Conservation (phyloP, 257 asterid genomes). For the Perilla frutescens region DNA sequence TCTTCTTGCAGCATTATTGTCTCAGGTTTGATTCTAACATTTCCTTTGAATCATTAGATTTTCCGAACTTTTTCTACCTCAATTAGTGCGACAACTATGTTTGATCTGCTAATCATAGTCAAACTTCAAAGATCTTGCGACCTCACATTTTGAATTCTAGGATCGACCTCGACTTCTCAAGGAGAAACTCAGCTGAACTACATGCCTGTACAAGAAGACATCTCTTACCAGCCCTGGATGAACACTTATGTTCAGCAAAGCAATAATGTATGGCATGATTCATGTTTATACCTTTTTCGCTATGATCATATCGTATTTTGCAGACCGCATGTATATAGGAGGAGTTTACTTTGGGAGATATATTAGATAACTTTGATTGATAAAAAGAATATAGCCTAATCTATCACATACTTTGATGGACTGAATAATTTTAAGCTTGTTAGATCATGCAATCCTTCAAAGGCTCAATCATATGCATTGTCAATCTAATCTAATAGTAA, state of each 20-base stretch:
- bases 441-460: too few species aligned
- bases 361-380: too few species aligned
- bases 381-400: too few species aligned
- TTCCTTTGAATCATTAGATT: background rate
- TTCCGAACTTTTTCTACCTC: background rate
- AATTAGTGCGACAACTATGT: too few species aligned
- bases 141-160: conserved; percentile 30
- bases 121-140: background rate
- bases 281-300: background rate
- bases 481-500: background rate
- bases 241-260: conserved; percentile 23
- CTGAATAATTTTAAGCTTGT: too few species aligned
- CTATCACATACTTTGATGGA: too few species aligned
- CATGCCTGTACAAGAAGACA: conserved; percentile 31
- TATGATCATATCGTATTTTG: background rate
- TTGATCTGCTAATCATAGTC: background rate
- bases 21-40: conserved; percentile 16
- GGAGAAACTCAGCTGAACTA: conserved; percentile 24
- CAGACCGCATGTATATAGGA: background rate
- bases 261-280: conserved; percentile 27
- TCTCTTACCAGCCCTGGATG: conserved; percentile 26
- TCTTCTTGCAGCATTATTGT: background rate
- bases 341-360: too few species aligned
- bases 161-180: conserved; percentile 28
- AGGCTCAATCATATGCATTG: too few species aligned